Conservation (phyloP, 176 grass and related monocot genomes). For the Carex kokanica region DNA sequence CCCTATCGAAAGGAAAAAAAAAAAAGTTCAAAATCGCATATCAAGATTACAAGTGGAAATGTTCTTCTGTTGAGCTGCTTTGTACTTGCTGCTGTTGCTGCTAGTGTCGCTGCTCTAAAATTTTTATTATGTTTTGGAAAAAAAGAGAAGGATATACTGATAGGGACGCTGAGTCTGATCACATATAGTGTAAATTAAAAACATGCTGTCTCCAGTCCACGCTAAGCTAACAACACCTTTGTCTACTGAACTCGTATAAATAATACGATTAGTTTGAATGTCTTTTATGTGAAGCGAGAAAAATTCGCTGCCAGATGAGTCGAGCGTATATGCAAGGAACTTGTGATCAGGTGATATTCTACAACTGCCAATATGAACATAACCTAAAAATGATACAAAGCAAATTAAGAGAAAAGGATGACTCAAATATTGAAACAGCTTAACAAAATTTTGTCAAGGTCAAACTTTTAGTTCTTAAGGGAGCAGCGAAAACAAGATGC, state of each 20-base stretch:
- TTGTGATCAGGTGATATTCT: conserved; percentile 83
- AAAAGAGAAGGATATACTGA: conserved; percentile 46
- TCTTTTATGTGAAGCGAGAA: conserved; percentile 80
- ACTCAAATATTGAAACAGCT: background rate
- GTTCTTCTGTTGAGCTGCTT: background rate
- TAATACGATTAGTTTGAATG: conserved; percentile 44
- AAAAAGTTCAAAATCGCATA: background rate
- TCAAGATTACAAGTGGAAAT: background rate
- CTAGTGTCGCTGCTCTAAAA: background rate
- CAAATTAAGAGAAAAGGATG: conserved; percentile 15
- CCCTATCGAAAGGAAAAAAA: conserved; percentile 40
- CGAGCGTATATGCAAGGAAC: conserved; percentile 82
- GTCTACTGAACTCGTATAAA: conserved; percentile 41
- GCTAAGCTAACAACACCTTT: conserved; percentile 84
- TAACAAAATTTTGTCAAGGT: conserved; percentile 14
- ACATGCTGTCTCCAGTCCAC: conserved; percentile 58
- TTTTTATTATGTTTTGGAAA: background rate
- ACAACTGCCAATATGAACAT: conserved; percentile 89
- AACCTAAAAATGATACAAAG: conserved; percentile 50
- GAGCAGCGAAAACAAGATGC: background rate
- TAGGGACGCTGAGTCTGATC: conserved; percentile 79
- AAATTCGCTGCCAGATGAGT: conserved; percentile 84
- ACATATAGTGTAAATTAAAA: conserved; percentile 70
- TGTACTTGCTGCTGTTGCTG: background rate
- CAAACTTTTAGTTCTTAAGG: conserved; percentile 3